Evolutionary conservation across 2,329 filamentous ascomycete species (phyloP).

Genomic region (Parastagonospora nodorum): DNA sequence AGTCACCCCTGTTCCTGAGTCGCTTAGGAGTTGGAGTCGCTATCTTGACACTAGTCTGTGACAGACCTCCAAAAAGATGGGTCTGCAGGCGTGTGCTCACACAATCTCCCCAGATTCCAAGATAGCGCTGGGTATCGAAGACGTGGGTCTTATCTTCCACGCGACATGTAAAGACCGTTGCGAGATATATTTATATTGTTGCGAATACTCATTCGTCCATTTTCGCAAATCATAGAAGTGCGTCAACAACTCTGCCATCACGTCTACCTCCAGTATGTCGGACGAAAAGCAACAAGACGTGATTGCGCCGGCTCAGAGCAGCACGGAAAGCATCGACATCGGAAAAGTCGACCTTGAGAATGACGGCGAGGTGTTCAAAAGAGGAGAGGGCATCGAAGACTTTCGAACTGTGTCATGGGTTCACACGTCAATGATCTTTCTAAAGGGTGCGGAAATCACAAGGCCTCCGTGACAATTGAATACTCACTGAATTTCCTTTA

Average conservation of each 20-base stretch:
- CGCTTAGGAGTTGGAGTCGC: slow-evolving; percentile 13
- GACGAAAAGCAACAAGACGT: slow-evolving; percentile 31
- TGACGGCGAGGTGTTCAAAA: slow-evolving; percentile 58
- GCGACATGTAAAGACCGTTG: background rate
- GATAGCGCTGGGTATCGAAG: slow-evolving; percentile 13
- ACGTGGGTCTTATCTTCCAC: slow-evolving; percentile 10
- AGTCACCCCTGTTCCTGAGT: slow-evolving; percentile 4
- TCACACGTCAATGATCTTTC: slow-evolving; percentile 58
- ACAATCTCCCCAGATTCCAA: slow-evolving; percentile 30
- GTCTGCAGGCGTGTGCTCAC: slow-evolving; percentile 12
- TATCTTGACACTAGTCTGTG: slow-evolving; percentile 21
- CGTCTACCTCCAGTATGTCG: slow-evolving; percentile 18
- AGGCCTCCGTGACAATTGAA: too few relatives aligned
- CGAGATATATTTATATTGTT: slow-evolving; percentile 9
- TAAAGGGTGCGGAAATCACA: slow-evolving; percentile 47
- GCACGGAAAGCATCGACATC: slow-evolving; percentile 23
- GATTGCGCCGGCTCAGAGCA: slow-evolving; percentile 28
- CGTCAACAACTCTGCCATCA: background rate
- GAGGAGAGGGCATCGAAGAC: slow-evolving; percentile 53
- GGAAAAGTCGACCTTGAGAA: slow-evolving; percentile 34
- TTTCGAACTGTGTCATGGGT: slow-evolving; percentile 61
- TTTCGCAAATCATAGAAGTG: background rate
- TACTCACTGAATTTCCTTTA: slow-evolving; percentile 4
- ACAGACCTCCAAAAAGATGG: slow-evolving; percentile 29
- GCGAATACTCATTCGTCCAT: background rate